Percentiles rank a stretch among this genome's conserved stretches.
Conservation (phyloP, 192 early-diverging fungal genomes). For the Chytriomyces sp. region DNA sequence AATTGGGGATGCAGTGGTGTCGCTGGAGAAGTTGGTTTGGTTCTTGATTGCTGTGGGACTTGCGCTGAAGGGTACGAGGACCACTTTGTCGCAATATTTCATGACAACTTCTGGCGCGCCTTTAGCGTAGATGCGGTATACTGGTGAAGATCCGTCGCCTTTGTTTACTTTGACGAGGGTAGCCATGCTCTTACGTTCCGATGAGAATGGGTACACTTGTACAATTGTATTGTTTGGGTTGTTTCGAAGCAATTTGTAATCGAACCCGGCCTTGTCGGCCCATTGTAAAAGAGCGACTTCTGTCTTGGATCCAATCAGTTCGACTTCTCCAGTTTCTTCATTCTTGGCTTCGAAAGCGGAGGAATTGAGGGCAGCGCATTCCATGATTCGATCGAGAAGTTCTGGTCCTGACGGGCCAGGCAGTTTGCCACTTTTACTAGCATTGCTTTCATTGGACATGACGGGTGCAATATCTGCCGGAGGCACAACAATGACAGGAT, state of each 20-base stretch:
- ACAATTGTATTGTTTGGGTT: slow-evolving; percentile 55
- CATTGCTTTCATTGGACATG: neutral
- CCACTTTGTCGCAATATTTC: slow-evolving; percentile 28
- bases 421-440: neutral
- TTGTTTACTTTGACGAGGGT: slow-evolving; percentile 70
- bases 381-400: slow-evolving; percentile 28
- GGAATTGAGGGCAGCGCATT: slow-evolving; percentile 44
- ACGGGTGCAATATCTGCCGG: too few relatives aligned
- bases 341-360: slow-evolving; percentile 34
- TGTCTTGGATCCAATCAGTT: slow-evolving; percentile 88
- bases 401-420: slow-evolving; percentile 8
- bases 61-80: slow-evolving; percentile 29
- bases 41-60: slow-evolving; percentile 63
- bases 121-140: slow-evolving; percentile 83
- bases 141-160: neutral
- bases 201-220: slow-evolving; percentile 88
- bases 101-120: slow-evolving; percentile 69
- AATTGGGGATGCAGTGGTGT: neutral
- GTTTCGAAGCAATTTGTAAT: slow-evolving; percentile 66
- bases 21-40: slow-evolving; percentile 26
- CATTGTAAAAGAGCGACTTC: slow-evolving; percentile 90
- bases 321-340: slow-evolving; percentile 22
- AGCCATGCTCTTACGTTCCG: slow-evolving; percentile 91
- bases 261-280: slow-evolving; percentile 65
- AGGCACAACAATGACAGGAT: slow-evolving; percentile 1